Base-by-base conservation (phyloP, 2,329 filamentous ascomycete species). In the Pyrenochaeta sp. region DNA sequence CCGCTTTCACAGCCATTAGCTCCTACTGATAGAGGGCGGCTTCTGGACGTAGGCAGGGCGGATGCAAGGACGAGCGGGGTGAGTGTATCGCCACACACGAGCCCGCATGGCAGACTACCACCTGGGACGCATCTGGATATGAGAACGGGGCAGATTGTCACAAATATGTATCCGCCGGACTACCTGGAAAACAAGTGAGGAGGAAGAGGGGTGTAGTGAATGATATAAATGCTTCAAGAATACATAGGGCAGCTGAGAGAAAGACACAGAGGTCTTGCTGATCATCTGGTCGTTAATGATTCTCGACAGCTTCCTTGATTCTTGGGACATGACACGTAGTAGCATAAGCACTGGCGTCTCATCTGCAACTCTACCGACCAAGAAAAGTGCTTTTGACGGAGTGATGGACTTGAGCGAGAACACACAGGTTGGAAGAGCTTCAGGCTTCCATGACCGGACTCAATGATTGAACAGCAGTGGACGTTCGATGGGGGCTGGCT, bases 141-240 rank as follows among this genome's bases (percentile, higher is more conserved):
- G 52, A 66, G 40, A 37, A 66, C 61, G 5, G 64, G 64, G 5
- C 50, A 58, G 50, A 42, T 66, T n/a, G 61, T 62, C 7, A 47
- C 45, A 19, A 50, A 51, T 27, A 66, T 66, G 61, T 64, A 60
- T 34, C 64, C 64, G 7, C 58, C 28, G 9, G 28, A 30, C 28
- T 30, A 30, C 9, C 28, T 9, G 5, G 28, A 9, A 30, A 30
- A 30, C 28, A 30, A 30, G 28, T 30, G 9, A 9, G 28, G 5
- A 9, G 28, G 28, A 30, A 30, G 28, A 30, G 28, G 28, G 5
- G 9, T 30, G 28, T 30, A 9, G 28, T 30, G 5, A 5, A 30
- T 5, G 9, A 9, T 9, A 9, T 5, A 9, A 9, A 5, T 30
- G 5, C 28, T 30, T 30, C 28, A 30, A 30, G 9, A 30, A 5